These are phyloP conservation scores for Salicornia ramosissima DNA, from an alignment of 148 eudicot genomes.

Conservation along the genomic window DNA sequence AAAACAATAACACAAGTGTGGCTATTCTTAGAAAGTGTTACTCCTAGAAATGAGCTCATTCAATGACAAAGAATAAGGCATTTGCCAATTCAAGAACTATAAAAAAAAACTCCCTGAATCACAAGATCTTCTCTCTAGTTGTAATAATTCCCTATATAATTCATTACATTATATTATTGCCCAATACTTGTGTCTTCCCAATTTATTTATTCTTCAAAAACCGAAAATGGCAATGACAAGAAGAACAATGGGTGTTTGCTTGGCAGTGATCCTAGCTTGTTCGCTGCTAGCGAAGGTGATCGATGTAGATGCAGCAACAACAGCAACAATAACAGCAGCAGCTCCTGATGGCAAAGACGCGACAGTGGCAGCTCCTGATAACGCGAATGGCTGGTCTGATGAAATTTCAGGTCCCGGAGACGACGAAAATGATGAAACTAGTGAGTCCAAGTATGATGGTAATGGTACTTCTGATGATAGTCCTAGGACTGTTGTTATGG, in stretches of 20 bases:
- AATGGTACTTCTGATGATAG: not conserved
- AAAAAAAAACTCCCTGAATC: not conserved
- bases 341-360: not conserved
- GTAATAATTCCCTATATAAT: not conserved
- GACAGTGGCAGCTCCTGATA: not conserved
- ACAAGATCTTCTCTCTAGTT: not conserved
- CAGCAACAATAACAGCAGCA: not conserved
- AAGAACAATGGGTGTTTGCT: slow-evolving; percentile 10
- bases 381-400: not conserved
- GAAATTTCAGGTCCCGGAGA: not conserved
- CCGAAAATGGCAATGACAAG: slow-evolving; percentile 10
- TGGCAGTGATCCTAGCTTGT: slow-evolving; percentile 19
- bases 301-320: not conserved
- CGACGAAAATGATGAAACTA: not conserved
- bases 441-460: not conserved
- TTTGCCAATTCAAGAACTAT: not conserved
- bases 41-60: not conserved
- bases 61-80: not conserved
- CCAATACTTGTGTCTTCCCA: not conserved
- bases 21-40: not conserved
- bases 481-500: slow-evolving; percentile 12
- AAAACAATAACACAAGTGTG: too few species aligned
- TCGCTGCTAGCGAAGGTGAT: slow-evolving; percentile 1
- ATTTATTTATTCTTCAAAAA: too few species aligned
- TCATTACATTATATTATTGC: not conserved